phyloP scores from a whole-genome alignment of 2,329 filamentous ascomycete genomes.

The Diplodia scrobiculata region DNA sequence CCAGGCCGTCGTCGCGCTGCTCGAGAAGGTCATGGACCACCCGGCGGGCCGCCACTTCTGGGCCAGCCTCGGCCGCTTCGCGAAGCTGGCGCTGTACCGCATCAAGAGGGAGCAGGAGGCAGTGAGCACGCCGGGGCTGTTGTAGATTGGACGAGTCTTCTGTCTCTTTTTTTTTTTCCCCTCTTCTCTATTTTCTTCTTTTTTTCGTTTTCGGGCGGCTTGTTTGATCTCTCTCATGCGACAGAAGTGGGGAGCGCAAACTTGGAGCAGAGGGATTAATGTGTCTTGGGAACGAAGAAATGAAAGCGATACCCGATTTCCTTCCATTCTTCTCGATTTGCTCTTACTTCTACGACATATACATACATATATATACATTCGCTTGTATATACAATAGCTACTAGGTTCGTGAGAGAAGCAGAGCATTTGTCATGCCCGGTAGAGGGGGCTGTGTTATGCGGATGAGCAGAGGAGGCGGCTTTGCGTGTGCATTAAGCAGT shows the following conservation, averaged over 20 bases:
- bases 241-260: background rate
- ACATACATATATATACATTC: background rate
- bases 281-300: constrained; percentile 14
- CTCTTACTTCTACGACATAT: background rate
- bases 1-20: constrained; percentile 71
- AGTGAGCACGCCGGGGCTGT: background rate
- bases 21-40: constrained; percentile 81
- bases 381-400: background rate
- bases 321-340: constrained; percentile 1
- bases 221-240: background rate
- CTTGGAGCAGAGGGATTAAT: background rate
- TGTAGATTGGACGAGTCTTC: background rate
- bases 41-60: constrained; percentile 94
- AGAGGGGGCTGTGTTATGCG: background rate
- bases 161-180: background rate
- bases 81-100: constrained; percentile 80
- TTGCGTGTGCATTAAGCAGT: background rate
- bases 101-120: constrained; percentile 63
- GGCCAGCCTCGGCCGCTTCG: constrained; percentile 80
- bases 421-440: background rate
- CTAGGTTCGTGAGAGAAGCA: background rate
- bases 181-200: background rate
- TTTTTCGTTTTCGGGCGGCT: background rate
- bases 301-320: constrained; percentile 22
- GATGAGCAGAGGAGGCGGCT: background rate